Percentiles rank a stretch among this genome's conserved stretches.
These are phyloP conservation scores for Saksenaea vasiformis DNA, from an alignment of 371 early-diverging fungal genomes.

Conservation along the genomic window DNA sequence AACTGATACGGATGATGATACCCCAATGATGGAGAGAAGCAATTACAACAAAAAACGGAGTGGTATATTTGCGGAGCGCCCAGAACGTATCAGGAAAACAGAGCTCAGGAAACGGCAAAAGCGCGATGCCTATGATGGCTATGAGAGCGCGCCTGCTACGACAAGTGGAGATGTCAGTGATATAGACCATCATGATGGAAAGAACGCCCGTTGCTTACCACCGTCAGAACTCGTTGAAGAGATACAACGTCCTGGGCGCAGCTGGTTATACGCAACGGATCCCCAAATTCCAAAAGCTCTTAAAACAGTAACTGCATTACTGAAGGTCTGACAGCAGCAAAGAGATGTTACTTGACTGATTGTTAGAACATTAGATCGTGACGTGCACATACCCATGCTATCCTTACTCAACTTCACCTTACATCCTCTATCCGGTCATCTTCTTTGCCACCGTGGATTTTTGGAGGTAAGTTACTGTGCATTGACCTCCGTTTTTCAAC, in stretches of 20 bases:
- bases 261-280: constrained; percentile 11
- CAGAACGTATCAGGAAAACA: neutral
- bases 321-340: constrained; percentile 22
- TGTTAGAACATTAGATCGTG: constrained; percentile 27
- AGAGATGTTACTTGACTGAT: neutral
- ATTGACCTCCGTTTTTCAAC: neutral
- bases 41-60: neutral
- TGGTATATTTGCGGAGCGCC: neutral
- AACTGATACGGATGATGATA: neutral
- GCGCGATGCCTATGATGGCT: neutral
- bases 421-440: constrained; percentile 36
- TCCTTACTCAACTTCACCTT: constrained; percentile 38
- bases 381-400: constrained; percentile 46
- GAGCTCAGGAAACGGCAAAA: neutral
- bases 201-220: constrained; percentile 2
- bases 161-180: neutral
- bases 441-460: constrained; percentile 45
- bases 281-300: constrained; percentile 4
- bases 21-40: neutral
- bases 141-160: neutral
- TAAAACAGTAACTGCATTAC: constrained; percentile 31
- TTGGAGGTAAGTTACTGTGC: constrained; percentile 30
- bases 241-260: neutral
- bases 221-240: neutral
- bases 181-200: neutral